These are phyloP conservation scores for Mortierella sp. DNA, from an alignment of 371 early-diverging fungal genomes.

Conservation along the genomic window DNA sequence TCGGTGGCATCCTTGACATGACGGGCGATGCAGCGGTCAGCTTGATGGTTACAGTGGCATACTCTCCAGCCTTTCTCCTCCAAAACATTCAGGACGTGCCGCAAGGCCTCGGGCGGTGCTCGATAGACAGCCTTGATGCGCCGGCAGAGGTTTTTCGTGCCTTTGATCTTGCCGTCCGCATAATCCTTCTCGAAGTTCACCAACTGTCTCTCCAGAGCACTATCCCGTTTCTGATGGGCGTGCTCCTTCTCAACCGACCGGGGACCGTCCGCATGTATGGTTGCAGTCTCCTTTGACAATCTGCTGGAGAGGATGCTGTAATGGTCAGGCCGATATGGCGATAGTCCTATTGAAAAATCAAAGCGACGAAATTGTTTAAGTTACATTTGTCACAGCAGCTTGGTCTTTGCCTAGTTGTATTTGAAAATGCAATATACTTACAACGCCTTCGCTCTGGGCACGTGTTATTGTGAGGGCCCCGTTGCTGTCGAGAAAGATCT, in stretches of 20 bases:
- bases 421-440: neutral
- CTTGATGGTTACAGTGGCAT: neutral
- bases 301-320: neutral
- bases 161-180: neutral
- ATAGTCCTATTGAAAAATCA: neutral
- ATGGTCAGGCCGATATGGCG: neutral
- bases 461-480: neutral
- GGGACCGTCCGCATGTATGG: neutral
- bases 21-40: slow-evolving; percentile 9
- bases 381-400: neutral
- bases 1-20: neutral
- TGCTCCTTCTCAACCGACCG: neutral
- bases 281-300: neutral
- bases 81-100: neutral
- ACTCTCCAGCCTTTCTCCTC: neutral
- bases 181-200: neutral
- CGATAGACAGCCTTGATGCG: slow-evolving; percentile 7
- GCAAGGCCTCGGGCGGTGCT: neutral
- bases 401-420: neutral
- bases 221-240: slow-evolving; percentile 3
- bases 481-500: too few relatives aligned
- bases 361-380: neutral
- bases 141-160: neutral
- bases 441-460: neutral
- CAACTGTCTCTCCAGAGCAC: neutral